These are phyloP conservation scores for Candida coquimbonensis DNA, from an alignment of 805 yeast species.

Conservation along the genomic window DNA sequence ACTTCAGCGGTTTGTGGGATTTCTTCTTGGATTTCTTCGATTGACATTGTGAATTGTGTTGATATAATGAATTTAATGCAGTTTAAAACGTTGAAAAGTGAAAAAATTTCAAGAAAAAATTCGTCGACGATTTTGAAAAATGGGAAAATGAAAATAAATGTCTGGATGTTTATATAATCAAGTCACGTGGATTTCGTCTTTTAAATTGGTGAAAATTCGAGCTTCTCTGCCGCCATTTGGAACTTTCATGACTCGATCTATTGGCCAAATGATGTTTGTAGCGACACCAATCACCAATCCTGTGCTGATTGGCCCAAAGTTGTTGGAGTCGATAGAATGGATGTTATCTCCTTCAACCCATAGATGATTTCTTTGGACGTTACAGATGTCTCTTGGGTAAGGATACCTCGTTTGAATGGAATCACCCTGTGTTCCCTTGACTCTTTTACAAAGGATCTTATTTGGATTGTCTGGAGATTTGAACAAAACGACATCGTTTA, in stretches of 20 bases:
- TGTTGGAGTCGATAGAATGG: conserved; percentile 79
- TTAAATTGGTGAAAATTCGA: conserved; percentile 17
- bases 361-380: conserved; percentile 70
- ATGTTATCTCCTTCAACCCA: conserved; percentile 96
- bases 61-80: background rate
- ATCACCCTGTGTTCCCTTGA: conserved; percentile 73
- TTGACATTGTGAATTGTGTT: conserved; percentile 21
- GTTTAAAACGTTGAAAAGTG: background rate
- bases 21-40: conserved; percentile 34
- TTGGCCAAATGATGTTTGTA: conserved; percentile 63
- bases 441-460: conserved; percentile 68
- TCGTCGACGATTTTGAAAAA: background rate
- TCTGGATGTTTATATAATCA: background rate
- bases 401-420: conserved; percentile 51
- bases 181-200: background rate
- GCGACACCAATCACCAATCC: conserved; percentile 80
- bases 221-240: conserved; percentile 51
- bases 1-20: conserved; percentile 82
- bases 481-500: conserved; percentile 71
- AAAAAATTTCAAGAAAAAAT: background rate
- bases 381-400: conserved; percentile 56
- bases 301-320: conserved; percentile 80
- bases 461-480: conserved; percentile 79
- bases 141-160: background rate
- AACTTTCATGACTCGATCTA: conserved; percentile 43